phyloP scores from a whole-genome alignment of 129 eudicot genomes.

The Helichrysum umbraculigerum region DNA sequence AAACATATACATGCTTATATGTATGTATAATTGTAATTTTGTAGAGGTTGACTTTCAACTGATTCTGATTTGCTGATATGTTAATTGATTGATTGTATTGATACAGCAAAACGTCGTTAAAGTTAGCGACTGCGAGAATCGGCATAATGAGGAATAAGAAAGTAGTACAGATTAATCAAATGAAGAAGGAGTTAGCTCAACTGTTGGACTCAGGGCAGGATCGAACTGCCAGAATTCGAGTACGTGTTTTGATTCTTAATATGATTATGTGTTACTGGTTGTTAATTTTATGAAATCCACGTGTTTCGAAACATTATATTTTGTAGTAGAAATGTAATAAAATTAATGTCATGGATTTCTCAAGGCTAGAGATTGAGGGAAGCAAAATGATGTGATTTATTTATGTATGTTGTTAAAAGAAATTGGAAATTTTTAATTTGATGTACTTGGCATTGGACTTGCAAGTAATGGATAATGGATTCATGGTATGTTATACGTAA shows the following conservation, averaged over 20 bases:
- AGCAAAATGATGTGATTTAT: no score
- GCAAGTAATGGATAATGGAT: neutral
- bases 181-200: constrained; percentile 82
- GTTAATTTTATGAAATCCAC: no score
- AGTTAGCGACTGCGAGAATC: constrained; percentile 64
- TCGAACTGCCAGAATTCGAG: constrained; percentile 85
- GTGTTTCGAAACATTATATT: no score
- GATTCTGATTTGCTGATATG: neutral
- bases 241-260: constrained; percentile 23
- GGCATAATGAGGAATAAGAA: constrained; percentile 86
- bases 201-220: constrained; percentile 74
- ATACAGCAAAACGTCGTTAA: constrained; percentile 85
- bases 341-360: no score
- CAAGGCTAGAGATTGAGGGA: no score
- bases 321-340: no score
- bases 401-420: no score
- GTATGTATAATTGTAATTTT: constrained; percentile 2
- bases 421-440: no score
- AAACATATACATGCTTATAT: neutral
- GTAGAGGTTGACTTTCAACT: constrained; percentile 26
- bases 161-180: constrained; percentile 59
- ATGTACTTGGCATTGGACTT: neutral
- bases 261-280: neutral
- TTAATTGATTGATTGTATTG: constrained; percentile 24
- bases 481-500: neutral